A percentile compares a stretch with the other conserved stretches of the same genome.
Evolutionary conservation across 106 monocot genomes (phyloP).

Genomic region (Amphibolis antarctica): DNA sequence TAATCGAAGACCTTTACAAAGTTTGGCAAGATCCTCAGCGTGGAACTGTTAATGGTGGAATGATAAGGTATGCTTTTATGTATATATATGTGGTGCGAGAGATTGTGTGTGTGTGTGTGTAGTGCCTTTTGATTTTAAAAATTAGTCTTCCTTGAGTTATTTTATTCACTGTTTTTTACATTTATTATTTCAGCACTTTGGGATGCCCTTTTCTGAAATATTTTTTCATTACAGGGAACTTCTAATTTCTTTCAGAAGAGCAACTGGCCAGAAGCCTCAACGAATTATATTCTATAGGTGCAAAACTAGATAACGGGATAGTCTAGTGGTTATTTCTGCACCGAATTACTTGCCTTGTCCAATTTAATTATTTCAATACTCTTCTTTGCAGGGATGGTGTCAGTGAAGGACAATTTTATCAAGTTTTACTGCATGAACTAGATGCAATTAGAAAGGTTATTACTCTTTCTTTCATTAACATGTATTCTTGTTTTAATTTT

Average conservation of each 20-base stretch:
- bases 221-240: constrained; percentile 33
- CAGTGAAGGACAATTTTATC: constrained; percentile 96
- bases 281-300: constrained; percentile 97
- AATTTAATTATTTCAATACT: too few relatives aligned
- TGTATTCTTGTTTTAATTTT: neutral
- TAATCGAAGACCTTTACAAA: constrained; percentile 74
- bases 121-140: neutral
- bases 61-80: constrained; percentile 32
- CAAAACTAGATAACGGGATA: neutral
- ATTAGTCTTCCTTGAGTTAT: neutral
- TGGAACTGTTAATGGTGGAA: constrained; percentile 34
- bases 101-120: too few relatives aligned
- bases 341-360: too few relatives aligned
- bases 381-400: constrained; percentile 73
- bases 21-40: constrained; percentile 31
- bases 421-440: constrained; percentile 80
- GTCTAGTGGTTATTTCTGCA: too few relatives aligned
- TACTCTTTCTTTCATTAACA: neutral
- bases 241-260: constrained; percentile 47
- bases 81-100: too few relatives aligned
- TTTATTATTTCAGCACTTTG: too few relatives aligned
- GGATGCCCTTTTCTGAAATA: too few relatives aligned
- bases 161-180: too few relatives aligned
- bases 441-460: constrained; percentile 81
- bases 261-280: constrained; percentile 67